Evolutionary conservation across 345 rosid species (phyloP), one percentile per base, ranked within the genome.

Genomic region (Carallia pectinifolia): DNA sequence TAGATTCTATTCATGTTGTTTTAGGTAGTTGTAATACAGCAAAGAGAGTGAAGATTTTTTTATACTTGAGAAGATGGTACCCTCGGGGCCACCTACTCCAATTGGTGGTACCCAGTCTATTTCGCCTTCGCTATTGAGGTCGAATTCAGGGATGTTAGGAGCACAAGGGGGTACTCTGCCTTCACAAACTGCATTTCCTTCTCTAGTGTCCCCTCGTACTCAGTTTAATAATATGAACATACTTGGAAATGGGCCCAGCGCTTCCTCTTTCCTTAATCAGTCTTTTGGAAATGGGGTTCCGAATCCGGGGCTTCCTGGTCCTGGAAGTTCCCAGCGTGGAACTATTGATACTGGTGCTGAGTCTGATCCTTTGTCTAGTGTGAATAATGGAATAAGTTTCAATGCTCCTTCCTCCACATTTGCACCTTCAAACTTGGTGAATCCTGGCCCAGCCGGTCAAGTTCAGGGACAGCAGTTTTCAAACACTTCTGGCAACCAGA

Each of bases 81-180:
- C 90, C 47, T 85, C 98, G 54, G 99, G 97, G 75, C 84, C 89
- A 65, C 84, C 95, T 44, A 82, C 87, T 72, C 93, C 97, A 12
- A 80, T 86, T 67, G 93, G 96, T 59, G 87, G 91, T 76, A 82
- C 89, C 55, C 97, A 88, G 79, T 77, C 86, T 58, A 87, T 82
- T 74, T 74, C 90, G 5, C 80, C 97, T 68, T 86, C 96, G 1
- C 84, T 88, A 30, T 73, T 93, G 86, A 81, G 90, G 67, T 81
- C 93, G 7, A 88, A 86, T 70, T 87, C 97, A 0, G 93, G 92
- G 29, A 78, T 87, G 83, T 39, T 87, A 71, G 97, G 97, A 73
- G 70, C 82, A 34, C 97, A 89, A 79, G 97, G 96, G 48, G 90
- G 85, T 80, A 66, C 88, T 44, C 71, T 87, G 74, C 83, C 93